Percentiles rank a stretch among this genome's conserved stretches.
Conservation (phyloP, 176 grass and related monocot species). For the Carex kokanica region DNA sequence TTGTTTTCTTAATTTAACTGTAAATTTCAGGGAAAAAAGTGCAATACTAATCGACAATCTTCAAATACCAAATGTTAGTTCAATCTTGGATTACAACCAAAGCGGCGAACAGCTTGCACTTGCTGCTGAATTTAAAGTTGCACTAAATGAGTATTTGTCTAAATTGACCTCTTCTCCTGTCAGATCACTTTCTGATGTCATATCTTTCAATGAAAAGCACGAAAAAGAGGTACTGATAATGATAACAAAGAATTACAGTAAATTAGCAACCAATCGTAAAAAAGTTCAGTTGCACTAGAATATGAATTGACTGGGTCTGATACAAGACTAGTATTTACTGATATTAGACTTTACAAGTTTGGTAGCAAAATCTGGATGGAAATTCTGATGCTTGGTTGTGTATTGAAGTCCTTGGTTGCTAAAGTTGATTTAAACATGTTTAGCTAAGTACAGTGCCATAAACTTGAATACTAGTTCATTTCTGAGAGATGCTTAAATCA, state of each 20-base stretch:
- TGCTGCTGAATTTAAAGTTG: slow-evolving; percentile 53
- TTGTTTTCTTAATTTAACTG: background rate
- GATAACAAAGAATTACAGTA: background rate
- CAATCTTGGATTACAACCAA: slow-evolving; percentile 36
- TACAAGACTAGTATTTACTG: background rate
- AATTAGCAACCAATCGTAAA: no score
- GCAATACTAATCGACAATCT: slow-evolving; percentile 51
- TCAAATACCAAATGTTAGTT: slow-evolving; percentile 35
- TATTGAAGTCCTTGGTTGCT: background rate
- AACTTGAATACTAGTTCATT: background rate
- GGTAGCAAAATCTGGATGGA: background rate
- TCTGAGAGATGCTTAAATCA: background rate
- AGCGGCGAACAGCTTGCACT: slow-evolving; percentile 41
- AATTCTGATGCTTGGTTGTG: background rate
- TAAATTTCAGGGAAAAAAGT: slow-evolving; percentile 31
- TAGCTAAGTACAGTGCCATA: background rate
- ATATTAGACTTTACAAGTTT: background rate
- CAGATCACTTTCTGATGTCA: slow-evolving; percentile 45
- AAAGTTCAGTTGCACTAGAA: background rate
- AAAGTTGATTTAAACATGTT: background rate
- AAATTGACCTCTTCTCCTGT: slow-evolving; percentile 43
- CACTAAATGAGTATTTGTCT: slow-evolving; percentile 44
- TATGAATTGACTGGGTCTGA: background rate
- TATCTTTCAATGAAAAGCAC: slow-evolving; percentile 59
- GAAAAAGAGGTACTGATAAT: slow-evolving; percentile 24